A percentile compares a stretch with the other conserved stretches of the same genome.
Evolutionary conservation across 2,329 filamentous ascomycete genomes (phyloP).

Genomic region (Phialophora tarda): DNA sequence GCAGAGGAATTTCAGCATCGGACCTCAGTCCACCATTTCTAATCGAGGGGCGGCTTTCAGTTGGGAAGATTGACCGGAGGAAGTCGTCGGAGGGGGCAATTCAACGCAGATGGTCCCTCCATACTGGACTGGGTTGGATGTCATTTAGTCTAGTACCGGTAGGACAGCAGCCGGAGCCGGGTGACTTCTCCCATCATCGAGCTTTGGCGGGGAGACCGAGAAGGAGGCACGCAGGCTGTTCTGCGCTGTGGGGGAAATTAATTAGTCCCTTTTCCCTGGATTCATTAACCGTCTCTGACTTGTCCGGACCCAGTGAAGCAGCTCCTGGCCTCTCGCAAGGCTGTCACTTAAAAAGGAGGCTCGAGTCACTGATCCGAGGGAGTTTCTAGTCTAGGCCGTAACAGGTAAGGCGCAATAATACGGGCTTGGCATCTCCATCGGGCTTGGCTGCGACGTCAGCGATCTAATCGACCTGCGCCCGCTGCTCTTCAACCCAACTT

Average conservation of each 20-base stretch:
- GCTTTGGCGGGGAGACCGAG: background rate
- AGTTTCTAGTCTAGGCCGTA: background rate
- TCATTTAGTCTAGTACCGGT: constrained; percentile 14
- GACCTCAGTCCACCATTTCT: constrained; percentile 19
- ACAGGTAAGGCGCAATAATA: background rate
- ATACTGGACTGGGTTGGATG: constrained; percentile 19
- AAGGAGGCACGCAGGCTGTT: background rate
- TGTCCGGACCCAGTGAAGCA: background rate
- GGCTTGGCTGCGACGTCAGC: constrained; percentile 25
- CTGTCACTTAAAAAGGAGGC: background rate
- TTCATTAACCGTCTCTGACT: background rate
- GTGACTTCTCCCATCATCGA: background rate
- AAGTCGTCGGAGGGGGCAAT: constrained; percentile 6
- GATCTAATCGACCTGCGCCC: constrained; percentile 4
- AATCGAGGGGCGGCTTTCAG: constrained; percentile 10
- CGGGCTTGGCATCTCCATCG: constrained; percentile 15
- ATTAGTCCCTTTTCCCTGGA: constrained; percentile 13
- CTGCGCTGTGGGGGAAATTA: constrained; percentile 12
- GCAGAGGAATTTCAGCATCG: constrained; percentile 13
- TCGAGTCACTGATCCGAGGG: background rate
- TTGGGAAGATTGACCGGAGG: constrained; percentile 8
- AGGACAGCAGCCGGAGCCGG: constrained; percentile 1
- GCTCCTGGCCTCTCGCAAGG: background rate
- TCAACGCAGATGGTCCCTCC: background rate
- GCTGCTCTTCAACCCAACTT: constrained; percentile 6